Evolutionary conservation across 2,329 filamentous ascomycete species (phyloP), one percentile per base, ranked within the genome.

Genomic region (Phoma sp.): DNA sequence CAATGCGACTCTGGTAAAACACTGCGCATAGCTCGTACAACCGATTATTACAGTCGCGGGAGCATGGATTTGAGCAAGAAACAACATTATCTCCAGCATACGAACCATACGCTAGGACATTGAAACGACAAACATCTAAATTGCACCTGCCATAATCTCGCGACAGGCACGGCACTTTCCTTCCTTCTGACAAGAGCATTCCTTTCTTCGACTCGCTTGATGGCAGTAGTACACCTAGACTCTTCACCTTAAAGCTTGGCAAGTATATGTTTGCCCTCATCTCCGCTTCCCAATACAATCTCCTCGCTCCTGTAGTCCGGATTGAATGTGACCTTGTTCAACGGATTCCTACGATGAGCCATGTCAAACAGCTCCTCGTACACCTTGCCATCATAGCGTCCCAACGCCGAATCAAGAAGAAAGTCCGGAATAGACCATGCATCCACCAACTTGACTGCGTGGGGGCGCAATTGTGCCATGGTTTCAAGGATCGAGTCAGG

Each of bases 401-500:
- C 81, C 35, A 83, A 64, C 5, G 81, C 79, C 64, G 79, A 82
- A 45, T 83, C 77, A 0, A 83, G 72, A 45, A 83, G 58, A 57
- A 77, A 84, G 62, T 83, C 81, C 1, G 81, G 81, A 32, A 83
- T 76, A 46, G 74, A 76, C 81, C 81, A 84, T 1, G 78, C 71
- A 61, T 83, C 81, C 7, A 83, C 80, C 7, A 83, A 60, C 22
- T 75, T 75, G 1, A 83, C 80, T 0, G 80, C 80, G 62, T 83
- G 80, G 1, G 80, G 80, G 14, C 81, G 68, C 22, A 83, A 72
- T 29, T 74, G 63, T 1, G 71, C 60, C 80, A 83, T 83, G 9
- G 82, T 62, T 0, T 77, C 69, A 47, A 81, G 72, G 2, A 83
- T 74, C 2, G 64, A 63, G 4, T 73, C 65, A 0, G 77, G 74